Base-by-base conservation (phyloP, 805 yeast species). In the Saturnispora sekii region DNA sequence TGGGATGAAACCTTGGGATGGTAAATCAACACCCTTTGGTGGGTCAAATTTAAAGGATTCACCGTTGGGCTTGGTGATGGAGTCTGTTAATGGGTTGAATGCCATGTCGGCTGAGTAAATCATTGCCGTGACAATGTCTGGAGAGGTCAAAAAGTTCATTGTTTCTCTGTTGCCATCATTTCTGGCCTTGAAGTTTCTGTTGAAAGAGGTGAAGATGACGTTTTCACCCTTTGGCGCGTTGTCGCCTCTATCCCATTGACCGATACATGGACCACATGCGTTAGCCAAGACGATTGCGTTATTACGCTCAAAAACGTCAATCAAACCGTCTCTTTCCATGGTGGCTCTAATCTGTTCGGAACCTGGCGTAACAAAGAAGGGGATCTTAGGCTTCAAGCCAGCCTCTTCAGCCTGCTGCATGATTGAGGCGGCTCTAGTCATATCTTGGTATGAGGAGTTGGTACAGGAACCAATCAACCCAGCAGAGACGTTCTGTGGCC, bases 221-320 rank as follows among this genome's bases (percentile, higher is more conserved):
- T 90, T 90, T 72, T 86, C 84, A 68, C 85, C 95, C 76, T 85
- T 87, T 74, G 85, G 80, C 66, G 86, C 79, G 65, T 85, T 89
- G 61, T 75, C 84, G 38, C 68, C 68, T 70, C 97, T 84, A 67
- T 89, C 96, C 97, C 97, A 90, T 75, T 90, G 97, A 62, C 97
- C 97, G 63, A 89, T 89, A 77, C 97, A 89, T 63, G 97, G 97
- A 62, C 97, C 97, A 76, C 97, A 90, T 48, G 97, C 97, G 64
- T 90, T 90, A 50, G 97, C 97, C 63, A 90, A 73, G 45, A 90
- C 97, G 50, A 82, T 76, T 65, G 95, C 97, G 57, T 97, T 97
- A 59, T 83, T 84, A 60, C 86, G 87, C 62, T 81, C 79, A 68
- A 90, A 88, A 55, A 93, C 83, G 56, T 82, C 73, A 56, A 90